Conservation (phyloP, 2,329 filamentous ascomycete species). For the Plectosphaerella sp. region DNA sequence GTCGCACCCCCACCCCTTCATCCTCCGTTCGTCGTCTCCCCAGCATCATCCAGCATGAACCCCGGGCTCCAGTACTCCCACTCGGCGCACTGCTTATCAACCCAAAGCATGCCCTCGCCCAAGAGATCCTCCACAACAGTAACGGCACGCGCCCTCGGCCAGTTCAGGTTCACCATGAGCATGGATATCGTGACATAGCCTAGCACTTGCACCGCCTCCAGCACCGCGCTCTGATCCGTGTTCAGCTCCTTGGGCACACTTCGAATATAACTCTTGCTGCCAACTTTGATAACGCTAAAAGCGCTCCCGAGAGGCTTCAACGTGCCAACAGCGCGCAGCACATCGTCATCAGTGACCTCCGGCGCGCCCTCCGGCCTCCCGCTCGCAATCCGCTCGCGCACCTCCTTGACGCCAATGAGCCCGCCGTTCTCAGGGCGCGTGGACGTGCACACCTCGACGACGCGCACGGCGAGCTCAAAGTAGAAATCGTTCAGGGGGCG, state of each 20-base stretch:
- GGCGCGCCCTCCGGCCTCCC: conserved; percentile 72
- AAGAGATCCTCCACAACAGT: conserved; percentile 90
- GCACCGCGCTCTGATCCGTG: conserved; percentile 84
- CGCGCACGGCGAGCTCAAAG: conserved; percentile 92
- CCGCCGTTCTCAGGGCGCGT: conserved; percentile 91
- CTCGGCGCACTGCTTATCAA: conserved; percentile 77
- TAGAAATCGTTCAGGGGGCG: conserved; percentile 96
- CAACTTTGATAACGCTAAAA: conserved; percentile 80
- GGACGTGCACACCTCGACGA: conserved; percentile 86
- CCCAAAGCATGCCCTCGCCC: conserved; percentile 87
- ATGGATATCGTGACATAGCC: conserved; percentile 89
- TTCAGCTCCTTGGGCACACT: conserved; percentile 94
- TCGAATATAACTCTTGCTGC: conserved; percentile 80
- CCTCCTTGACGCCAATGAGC: conserved; percentile 78
- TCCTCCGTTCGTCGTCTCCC: conserved; percentile 12
- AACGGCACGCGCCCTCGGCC: conserved; percentile 79
- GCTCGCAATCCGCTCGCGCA: conserved; percentile 69
- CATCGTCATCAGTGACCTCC: conserved; percentile 86
- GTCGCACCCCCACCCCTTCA: conserved; percentile 9
- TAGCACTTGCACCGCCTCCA: conserved; percentile 85
- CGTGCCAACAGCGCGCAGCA: conserved; percentile 82
- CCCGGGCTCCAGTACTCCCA: conserved; percentile 92
- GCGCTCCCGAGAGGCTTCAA: conserved; percentile 83
- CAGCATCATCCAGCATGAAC: conserved; percentile 53
- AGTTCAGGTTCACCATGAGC: conserved; percentile 79